These are phyloP conservation scores for Cyberlindnera maclurae DNA, from an alignment of 805 yeast species.

Conservation along the genomic window DNA sequence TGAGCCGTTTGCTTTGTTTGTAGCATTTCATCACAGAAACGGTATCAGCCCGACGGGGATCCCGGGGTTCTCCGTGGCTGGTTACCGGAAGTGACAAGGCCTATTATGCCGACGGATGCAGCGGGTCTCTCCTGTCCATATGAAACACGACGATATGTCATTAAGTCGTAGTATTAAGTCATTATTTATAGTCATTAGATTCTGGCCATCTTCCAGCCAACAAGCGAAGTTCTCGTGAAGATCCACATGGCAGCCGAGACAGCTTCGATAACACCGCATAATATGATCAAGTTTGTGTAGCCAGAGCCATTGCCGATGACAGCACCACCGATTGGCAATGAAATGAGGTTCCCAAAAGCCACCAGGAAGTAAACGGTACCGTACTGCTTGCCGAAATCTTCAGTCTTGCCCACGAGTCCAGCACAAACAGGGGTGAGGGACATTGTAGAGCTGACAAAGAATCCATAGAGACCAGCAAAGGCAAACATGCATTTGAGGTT, in stretches of 20 bases:
- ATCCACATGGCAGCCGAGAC: slow-evolving; percentile 11
- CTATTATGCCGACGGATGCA: too few relatives aligned
- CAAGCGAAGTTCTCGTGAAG: slow-evolving; percentile 26
- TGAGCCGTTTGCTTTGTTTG: too few relatives aligned
- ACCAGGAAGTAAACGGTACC: slow-evolving; percentile 52
- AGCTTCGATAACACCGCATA: slow-evolving; percentile 21
- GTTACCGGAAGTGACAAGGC: too few relatives aligned
- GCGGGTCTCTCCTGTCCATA: too few relatives aligned
- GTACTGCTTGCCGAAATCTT: slow-evolving; percentile 59
- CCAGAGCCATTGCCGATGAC: slow-evolving; percentile 29
- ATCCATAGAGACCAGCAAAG: slow-evolving; percentile 52
- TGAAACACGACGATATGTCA: too few relatives aligned
- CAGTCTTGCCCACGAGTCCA: slow-evolving; percentile 52
- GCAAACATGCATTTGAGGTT: slow-evolving; percentile 36
- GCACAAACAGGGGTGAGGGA: slow-evolving; percentile 64
- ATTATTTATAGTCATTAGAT: not conserved
- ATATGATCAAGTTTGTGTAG: slow-evolving; percentile 30
- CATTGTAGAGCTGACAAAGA: slow-evolving; percentile 53
- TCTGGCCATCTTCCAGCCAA: slow-evolving; percentile 24
- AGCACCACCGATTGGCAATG: slow-evolving; percentile 44
- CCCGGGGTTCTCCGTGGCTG: too few relatives aligned
- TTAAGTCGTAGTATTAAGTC: not conserved
- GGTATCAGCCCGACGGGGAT: too few relatives aligned
- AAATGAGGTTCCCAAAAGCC: slow-evolving; percentile 42
- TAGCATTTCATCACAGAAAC: too few relatives aligned